A percentile compares a stretch with the other conserved stretches of the same genome.
Conservation (phyloP, 306 rosid genomes). For the Quercus rubra region DNA sequence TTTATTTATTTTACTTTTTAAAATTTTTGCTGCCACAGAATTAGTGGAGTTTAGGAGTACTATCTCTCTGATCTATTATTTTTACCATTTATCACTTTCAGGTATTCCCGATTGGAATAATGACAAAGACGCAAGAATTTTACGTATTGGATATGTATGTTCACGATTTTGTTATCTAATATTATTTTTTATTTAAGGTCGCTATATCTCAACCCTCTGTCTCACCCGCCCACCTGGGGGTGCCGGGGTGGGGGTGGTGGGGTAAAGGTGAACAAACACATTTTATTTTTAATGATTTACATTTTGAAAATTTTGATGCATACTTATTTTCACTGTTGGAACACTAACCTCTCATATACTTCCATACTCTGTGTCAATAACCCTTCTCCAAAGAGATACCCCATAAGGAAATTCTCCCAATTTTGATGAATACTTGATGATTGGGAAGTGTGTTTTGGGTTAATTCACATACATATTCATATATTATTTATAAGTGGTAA, state of each 20-base stretch:
- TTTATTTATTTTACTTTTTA: neutral
- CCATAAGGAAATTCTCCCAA: neutral
- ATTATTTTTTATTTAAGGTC: neutral
- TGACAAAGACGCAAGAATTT: conserved; percentile 67
- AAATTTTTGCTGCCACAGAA: neutral
- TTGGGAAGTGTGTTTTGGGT: too few species aligned
- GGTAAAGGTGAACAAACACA: neutral
- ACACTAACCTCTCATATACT: too few species aligned
- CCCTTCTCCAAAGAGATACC: too few species aligned
- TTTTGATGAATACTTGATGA: neutral
- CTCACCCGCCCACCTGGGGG: too few species aligned
- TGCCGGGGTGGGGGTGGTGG: neutral
- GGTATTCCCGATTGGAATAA: conserved; percentile 66
- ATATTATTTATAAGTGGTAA: too few species aligned
- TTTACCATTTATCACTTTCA: conserved; percentile 28
- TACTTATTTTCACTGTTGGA: neutral
- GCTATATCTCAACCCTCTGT: neutral
- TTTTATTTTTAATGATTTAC: neutral
- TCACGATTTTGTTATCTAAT: neutral
- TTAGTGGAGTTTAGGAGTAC: neutral
- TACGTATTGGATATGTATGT: conserved; percentile 82
- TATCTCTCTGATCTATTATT: neutral
- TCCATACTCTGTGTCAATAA: too few species aligned
- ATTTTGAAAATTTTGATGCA: neutral
- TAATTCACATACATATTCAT: too few species aligned